Percentiles rank a stretch among this genome's conserved stretches.
phyloP scores from a whole-genome alignment of 805 yeast species.

The Pichia cephalocereana region DNA sequence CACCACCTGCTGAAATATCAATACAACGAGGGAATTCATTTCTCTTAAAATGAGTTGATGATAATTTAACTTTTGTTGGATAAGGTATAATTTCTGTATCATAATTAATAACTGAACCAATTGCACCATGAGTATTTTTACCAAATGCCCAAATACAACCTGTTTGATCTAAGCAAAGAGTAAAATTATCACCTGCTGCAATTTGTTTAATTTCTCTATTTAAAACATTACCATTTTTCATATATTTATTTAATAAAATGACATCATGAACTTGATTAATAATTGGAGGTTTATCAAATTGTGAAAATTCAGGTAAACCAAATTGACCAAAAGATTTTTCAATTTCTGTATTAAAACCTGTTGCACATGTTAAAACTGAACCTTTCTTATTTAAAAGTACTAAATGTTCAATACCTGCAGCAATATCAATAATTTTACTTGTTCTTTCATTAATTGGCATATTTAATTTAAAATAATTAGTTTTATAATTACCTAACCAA shows the following conservation, averaged over 20 bases:
- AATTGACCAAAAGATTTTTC: constrained; percentile 63
- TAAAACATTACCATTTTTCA: constrained; percentile 16
- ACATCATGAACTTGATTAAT: constrained; percentile 45
- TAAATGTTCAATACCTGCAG: constrained; percentile 61
- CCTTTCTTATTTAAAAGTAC: constrained; percentile 54
- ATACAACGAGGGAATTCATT: constrained; percentile 38
- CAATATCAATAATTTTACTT: constrained; percentile 29
- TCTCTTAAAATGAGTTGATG: constrained; percentile 30
- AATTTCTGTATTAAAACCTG: constrained; percentile 36
- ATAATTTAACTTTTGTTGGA: constrained; percentile 47
- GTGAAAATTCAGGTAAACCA: constrained; percentile 70
- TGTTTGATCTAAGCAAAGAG: constrained; percentile 55
- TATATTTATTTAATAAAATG: constrained; percentile 43
- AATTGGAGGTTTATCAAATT: constrained; percentile 46
- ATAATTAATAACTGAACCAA: constrained; percentile 60
- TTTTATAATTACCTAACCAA: constrained; percentile 12
- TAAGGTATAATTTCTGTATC: constrained; percentile 60
- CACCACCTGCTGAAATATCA: constrained; percentile 62
- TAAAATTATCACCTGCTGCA: constrained; percentile 68
- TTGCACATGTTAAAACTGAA: constrained; percentile 51
- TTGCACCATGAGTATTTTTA: constrained; percentile 72
- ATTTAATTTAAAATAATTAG: constrained; percentile 11
- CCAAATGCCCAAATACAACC: constrained; percentile 85
- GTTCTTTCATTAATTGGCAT: constrained; percentile 2
- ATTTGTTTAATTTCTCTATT: constrained; percentile 46